Percentiles rank a stretch among this genome's conserved stretches.
These are phyloP conservation scores for Euphrasia confusa DNA, from an alignment of 257 asterid genomes.

Conservation along the genomic window DNA sequence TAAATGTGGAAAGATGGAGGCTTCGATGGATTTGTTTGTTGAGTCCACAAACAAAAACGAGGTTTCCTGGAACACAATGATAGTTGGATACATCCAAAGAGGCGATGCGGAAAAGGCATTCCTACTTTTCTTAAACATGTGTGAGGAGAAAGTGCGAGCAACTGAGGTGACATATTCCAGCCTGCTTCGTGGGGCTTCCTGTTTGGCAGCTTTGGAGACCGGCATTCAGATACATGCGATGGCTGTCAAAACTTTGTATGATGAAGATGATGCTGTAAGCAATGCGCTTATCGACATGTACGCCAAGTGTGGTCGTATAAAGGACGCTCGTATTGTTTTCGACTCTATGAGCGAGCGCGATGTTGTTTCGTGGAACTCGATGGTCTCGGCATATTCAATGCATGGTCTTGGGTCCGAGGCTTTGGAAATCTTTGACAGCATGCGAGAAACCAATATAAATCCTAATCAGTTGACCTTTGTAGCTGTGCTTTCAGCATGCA, in stretches of 20 bases:
- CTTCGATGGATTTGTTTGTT: constrained; percentile 50
- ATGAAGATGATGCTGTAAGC: constrained; percentile 59
- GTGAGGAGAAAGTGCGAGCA: constrained; percentile 45
- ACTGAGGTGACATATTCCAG: constrained; percentile 84
- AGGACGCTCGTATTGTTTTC: constrained; percentile 65
- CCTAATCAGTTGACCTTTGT: constrained; percentile 78
- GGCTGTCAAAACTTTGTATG: constrained; percentile 56
- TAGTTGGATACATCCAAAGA: constrained; percentile 70
- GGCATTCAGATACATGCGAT: constrained; percentile 74
- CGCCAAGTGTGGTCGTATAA: constrained; percentile 79
- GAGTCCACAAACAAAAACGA: constrained; percentile 50
- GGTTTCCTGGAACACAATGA: constrained; percentile 90
- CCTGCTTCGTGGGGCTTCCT: constrained; percentile 77
- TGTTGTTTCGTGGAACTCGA: constrained; percentile 78
- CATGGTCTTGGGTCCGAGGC: constrained; percentile 85
- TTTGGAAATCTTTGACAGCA: constrained; percentile 51
- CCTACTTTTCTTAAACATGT: constrained; percentile 52
- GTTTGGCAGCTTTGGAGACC: constrained; percentile 71
- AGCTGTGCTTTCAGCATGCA: constrained; percentile 89
- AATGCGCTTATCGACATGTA: constrained; percentile 91
- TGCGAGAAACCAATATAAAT: constrained; percentile 45
- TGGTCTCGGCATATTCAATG: constrained; percentile 87
- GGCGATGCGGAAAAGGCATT: constrained; percentile 77
- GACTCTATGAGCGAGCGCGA: constrained; percentile 48
- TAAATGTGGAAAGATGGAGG: constrained; percentile 68